These are phyloP conservation scores for Coniferiporia sulphurascens DNA, from an alignment of 1,284 basidiomycete species.

Conservation along the genomic window DNA sequence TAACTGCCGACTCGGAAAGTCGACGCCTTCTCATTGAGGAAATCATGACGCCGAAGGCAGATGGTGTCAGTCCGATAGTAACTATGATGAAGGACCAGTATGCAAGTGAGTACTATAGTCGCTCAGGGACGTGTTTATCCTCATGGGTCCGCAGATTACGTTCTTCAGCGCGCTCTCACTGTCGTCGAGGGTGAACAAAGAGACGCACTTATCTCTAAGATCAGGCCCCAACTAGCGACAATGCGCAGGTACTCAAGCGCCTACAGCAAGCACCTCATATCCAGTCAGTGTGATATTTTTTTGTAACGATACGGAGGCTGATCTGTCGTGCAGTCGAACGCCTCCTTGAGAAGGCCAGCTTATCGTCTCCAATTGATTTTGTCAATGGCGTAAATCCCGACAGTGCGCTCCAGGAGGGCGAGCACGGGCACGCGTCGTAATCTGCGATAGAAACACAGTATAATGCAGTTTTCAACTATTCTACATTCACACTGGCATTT, in stretches of 20 bases:
- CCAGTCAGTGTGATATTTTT: slow-evolving; percentile 49
- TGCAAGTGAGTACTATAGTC: slow-evolving; percentile 58
- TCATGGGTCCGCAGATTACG: slow-evolving; percentile 54
- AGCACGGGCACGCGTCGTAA: slow-evolving; percentile 8
- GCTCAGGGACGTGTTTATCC: slow-evolving; percentile 9
- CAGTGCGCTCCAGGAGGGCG: slow-evolving; percentile 1
- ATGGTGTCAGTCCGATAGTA: slow-evolving; percentile 60
- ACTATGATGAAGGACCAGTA: slow-evolving; percentile 91
- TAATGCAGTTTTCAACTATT: slow-evolving; percentile 2
- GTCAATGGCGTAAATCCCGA: slow-evolving; percentile 5
- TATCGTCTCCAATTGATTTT: slow-evolving; percentile 2
- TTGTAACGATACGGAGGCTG: background rate
- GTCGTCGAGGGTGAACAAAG: slow-evolving; percentile 73
- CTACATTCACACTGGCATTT: slow-evolving; percentile 10
- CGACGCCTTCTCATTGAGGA: slow-evolving; percentile 75
- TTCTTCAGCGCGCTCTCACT: slow-evolving; percentile 70
- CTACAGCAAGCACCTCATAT: slow-evolving; percentile 74
- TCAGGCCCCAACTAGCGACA: slow-evolving; percentile 61
- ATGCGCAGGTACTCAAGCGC: slow-evolving; percentile 69
- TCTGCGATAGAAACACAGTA: slow-evolving; percentile 2
- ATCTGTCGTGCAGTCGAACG: slow-evolving; percentile 52
- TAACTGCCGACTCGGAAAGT: slow-evolving; percentile 58
- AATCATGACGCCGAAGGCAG: slow-evolving; percentile 62
- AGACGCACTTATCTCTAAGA: slow-evolving; percentile 54
- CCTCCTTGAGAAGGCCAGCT: slow-evolving; percentile 42